Evolutionary conservation across 73 alveolate species (phyloP), one percentile per base, ranked within the genome.

Genomic region (Urostyla sp.): DNA sequence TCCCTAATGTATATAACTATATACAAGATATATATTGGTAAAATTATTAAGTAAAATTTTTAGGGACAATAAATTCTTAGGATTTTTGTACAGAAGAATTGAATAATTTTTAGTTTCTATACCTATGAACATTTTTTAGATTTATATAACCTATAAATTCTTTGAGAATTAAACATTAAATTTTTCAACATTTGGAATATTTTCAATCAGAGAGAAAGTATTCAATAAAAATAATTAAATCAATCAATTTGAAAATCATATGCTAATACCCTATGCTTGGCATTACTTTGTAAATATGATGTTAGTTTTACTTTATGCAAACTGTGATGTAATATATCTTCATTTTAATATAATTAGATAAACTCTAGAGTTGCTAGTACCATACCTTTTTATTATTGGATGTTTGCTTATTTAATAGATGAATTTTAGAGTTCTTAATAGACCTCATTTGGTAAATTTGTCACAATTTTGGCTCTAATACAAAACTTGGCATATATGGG

Each of bases 331-430:
- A 69, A 69, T 4, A 4, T 46, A 45, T 24, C 3, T n/a, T 38
- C 27, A 13, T 7, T 13, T 24, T 21, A 6, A 32, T 15, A 34
- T 34, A 60, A 5, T 66, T 69, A 69, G 83, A 69, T 69, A 10
- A 69, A 48, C 40, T 69, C 83, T 13, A 45, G 83, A 45, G 44
- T 69, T 24, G 83, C 83, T 7, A 69, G 83, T 37, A 69, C 83
- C 28, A 69, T 46, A 34, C 66, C 49, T 13, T 16, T 69, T 6
- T 69, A 69, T 40, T 69, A 69, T 27, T 69, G 83, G 83, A 52
- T 56, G 3, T 69, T 69, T 30, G 83, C 83, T 4, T 10, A 69
- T 28, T 49, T 69, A n/a, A 69, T 69, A 6, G 69, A 45, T 8
- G 83, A 69, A 45, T 69, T 27, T 49, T 36, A 69, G 49, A 48